Conservation (phyloP, 2,329 filamentous ascomycete genomes). For the Rhytidhysteron rufulum region DNA sequence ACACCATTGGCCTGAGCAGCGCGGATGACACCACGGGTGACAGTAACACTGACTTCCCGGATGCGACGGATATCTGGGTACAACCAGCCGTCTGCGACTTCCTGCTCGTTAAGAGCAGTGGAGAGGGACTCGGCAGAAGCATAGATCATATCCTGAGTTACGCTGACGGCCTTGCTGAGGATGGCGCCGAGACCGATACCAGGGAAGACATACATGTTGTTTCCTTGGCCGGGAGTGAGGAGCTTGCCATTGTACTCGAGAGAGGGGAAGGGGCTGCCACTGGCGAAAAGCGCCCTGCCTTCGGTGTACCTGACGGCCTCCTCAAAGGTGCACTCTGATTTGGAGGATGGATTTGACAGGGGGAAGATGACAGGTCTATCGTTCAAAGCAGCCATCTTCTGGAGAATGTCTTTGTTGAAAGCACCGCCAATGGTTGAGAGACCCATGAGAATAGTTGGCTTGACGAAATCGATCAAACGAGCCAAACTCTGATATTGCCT, state of each 20-base stretch:
- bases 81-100: slow-evolving; percentile 77
- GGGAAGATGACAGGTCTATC: slow-evolving; percentile 77
- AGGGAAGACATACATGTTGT: slow-evolving; percentile 93
- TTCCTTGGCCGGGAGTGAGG: slow-evolving; percentile 56
- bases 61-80: slow-evolving; percentile 92
- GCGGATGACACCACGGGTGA: slow-evolving; percentile 90
- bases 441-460: slow-evolving; percentile 91
- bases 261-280: slow-evolving; percentile 83
- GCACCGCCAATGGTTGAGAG: slow-evolving; percentile 91
- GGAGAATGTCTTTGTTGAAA: slow-evolving; percentile 84
- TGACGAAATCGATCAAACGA: slow-evolving; percentile 90
- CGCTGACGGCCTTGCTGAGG: slow-evolving; percentile 76
- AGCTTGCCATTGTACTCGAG: slow-evolving; percentile 48
- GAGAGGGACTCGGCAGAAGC: slow-evolving; percentile 80
- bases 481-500: slow-evolving; percentile 72
- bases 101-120: slow-evolving; percentile 72
- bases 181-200: slow-evolving; percentile 93
- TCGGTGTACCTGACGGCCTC: slow-evolving; percentile 88
- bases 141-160: slow-evolving; percentile 97
- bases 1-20: slow-evolving; percentile 75
- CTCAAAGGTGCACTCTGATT: slow-evolving; percentile 97
- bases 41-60: slow-evolving; percentile 79
- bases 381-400: slow-evolving; percentile 57
- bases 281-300: slow-evolving; percentile 88
- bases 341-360: slow-evolving; percentile 90